Evolutionary conservation across 345 rosid genomes (phyloP).

Genomic region (thale cress (Arabidopsis thaliana)): DNA sequence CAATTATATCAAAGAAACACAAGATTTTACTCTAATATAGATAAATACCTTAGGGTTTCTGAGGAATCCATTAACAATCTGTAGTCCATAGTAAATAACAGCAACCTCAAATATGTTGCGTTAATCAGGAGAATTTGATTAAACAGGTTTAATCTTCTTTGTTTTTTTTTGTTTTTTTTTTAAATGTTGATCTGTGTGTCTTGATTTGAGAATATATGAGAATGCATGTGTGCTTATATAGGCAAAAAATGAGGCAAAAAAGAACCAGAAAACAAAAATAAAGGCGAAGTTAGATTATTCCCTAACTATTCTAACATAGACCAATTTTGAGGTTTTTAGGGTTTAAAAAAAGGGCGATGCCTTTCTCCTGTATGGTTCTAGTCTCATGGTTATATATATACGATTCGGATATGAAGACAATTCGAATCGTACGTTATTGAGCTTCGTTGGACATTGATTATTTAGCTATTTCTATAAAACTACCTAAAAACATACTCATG

Average conservation of each 20-base stretch:
- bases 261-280: neutral
- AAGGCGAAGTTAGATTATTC: slow-evolving; percentile 31
- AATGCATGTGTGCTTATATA: slow-evolving; percentile 20
- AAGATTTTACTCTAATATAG: neutral
- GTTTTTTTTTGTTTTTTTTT: neutral
- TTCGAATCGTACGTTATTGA: neutral
- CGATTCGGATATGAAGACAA: neutral
- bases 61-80: slow-evolving; percentile 28
- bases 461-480: no score
- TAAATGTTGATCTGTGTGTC: neutral
- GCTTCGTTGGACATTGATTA: neutral
- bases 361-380: neutral
- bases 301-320: neutral
- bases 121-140: neutral
- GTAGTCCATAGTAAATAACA: slow-evolving; percentile 16
- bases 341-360: neutral
- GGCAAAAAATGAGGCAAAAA: slow-evolving; percentile 22
- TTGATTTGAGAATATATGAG: slow-evolving; percentile 1
- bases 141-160: neutral
- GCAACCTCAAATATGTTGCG: neutral
- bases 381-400: neutral
- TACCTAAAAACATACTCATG: no score
- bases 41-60: slow-evolving; percentile 33
- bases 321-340: neutral
- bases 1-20: neutral